These are phyloP conservation scores for Alternaria consortialis DNA, from an alignment of 2,329 filamentous ascomycete species.

Conservation along the genomic window DNA sequence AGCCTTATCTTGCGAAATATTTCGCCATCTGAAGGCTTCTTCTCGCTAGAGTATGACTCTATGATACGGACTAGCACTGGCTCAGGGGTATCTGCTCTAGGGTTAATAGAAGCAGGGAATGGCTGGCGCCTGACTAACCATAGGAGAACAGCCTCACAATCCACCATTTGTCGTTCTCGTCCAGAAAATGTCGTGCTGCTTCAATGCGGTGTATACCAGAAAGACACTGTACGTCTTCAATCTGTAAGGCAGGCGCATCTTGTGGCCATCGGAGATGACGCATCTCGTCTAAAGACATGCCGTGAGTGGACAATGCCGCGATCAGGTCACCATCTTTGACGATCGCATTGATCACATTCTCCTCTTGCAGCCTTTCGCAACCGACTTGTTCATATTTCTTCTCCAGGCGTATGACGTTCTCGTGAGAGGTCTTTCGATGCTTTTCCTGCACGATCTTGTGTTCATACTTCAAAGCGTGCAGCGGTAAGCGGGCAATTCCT, in stretches of 20 bases:
- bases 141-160: conserved; percentile 27
- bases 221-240: conserved; percentile 26
- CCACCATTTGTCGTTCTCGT: conserved; percentile 36
- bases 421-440: conserved; percentile 6
- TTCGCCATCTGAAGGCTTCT: conserved; percentile 25
- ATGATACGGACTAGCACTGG: conserved; percentile 18
- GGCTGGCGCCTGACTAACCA: conserved; percentile 8
- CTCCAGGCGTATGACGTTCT: conserved; percentile 9
- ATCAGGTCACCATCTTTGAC: conserved; percentile 19
- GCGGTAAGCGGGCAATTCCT: conserved; percentile 14
- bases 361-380: conserved; percentile 22
- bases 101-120: neutral
- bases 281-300: conserved; percentile 12
- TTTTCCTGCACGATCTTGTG: conserved; percentile 9
- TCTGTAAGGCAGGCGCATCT: conserved; percentile 20
- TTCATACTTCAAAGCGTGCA: conserved; percentile 14
- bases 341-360: conserved; percentile 31
- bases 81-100: conserved; percentile 14
- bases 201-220: conserved; percentile 25
- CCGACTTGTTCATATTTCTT: conserved; percentile 14
- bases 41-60: conserved; percentile 24
- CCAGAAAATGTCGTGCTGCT: conserved; percentile 22
- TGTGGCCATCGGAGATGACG: conserved; percentile 12
- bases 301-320: conserved; percentile 10
- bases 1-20: conserved; percentile 32